A percentile compares a stretch with the other conserved stretches of the same genome.
These are phyloP conservation scores for Pouteria campechiana DNA, from an alignment of 179 eudicot genomes.

Conservation along the genomic window DNA sequence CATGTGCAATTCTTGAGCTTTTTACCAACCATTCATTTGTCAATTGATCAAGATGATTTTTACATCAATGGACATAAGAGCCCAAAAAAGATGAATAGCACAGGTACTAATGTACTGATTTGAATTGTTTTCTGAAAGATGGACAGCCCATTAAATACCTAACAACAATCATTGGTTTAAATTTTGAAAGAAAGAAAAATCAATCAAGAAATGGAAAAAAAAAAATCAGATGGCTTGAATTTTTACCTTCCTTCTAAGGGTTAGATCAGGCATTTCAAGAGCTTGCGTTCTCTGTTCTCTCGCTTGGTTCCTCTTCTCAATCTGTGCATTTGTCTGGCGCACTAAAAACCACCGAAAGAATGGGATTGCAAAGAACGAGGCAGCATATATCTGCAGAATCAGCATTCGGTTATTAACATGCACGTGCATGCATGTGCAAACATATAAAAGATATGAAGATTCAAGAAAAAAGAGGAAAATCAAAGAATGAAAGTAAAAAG, in stretches of 20 bases:
- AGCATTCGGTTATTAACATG: conserved; percentile 2
- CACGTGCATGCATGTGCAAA: too few species aligned
- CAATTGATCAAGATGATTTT: too few species aligned
- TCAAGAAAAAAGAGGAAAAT: too few species aligned
- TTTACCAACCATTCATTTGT: too few species aligned
- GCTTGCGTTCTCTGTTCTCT: conserved; percentile 57
- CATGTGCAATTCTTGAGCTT: too few species aligned
- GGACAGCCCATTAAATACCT: not conserved
- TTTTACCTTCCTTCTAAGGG: conserved; percentile 79
- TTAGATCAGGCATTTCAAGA: conserved; percentile 68
- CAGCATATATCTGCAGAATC: conserved; percentile 79
- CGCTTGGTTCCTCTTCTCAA: conserved; percentile 60
- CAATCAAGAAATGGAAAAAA: not conserved
- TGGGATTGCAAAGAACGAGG: conserved; percentile 90
- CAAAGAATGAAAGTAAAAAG: too few species aligned
- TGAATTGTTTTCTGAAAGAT: not conserved
- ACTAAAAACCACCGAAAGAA: conserved; percentile 65
- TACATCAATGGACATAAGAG: too few species aligned
- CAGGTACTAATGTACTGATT: too few species aligned
- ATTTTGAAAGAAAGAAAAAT: not conserved
- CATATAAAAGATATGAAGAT: too few species aligned
- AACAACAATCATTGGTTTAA: not conserved
- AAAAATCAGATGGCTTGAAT: not conserved
- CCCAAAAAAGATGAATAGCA: too few species aligned
- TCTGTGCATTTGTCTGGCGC: conserved; percentile 47